Evolutionary conservation across 768 basidiomycete genomes (phyloP).

Genomic region (Mycena floridula): DNA sequence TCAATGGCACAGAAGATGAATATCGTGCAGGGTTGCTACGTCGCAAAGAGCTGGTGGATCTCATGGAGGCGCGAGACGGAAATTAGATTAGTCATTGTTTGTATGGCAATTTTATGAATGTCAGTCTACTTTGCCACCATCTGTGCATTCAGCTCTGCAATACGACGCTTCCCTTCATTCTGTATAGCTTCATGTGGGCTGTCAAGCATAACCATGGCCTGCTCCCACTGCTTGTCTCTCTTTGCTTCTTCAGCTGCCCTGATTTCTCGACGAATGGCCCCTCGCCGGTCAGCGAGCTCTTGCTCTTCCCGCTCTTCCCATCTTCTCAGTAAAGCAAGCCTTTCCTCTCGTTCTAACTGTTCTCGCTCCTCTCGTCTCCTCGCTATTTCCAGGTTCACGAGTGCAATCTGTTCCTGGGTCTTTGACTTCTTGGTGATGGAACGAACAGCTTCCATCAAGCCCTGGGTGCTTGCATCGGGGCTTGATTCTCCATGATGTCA

Average conservation of each 20-base stretch:
- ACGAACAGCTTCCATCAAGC: neutral
- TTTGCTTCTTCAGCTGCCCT: neutral
- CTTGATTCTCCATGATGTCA: neutral
- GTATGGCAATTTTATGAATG: neutral
- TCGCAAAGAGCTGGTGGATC: constrained; percentile 4
- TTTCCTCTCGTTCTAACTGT: neutral
- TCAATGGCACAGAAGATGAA: constrained; percentile 10
- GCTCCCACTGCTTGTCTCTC: constrained; percentile 1
- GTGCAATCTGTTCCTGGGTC: neutral
- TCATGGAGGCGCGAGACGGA: neutral
- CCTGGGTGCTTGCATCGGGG: neutral
- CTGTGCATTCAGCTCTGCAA: neutral
- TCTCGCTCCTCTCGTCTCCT: neutral
- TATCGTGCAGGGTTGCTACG: constrained; percentile 11
- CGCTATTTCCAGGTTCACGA: neutral
- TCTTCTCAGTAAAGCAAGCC: neutral
- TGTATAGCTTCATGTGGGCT: neutral
- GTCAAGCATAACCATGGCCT: constrained; percentile 2
- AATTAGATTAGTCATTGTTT: neutral
- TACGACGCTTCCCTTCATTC: neutral
- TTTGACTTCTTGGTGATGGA: neutral
- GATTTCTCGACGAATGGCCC: neutral
- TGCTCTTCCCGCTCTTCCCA: neutral
- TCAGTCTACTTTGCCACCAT: neutral
- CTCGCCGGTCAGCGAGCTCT: neutral